These are phyloP conservation scores for Nematocida sp. DNA, from an alignment of 371 early-diverging fungal genomes.

Conservation along the genomic window DNA sequence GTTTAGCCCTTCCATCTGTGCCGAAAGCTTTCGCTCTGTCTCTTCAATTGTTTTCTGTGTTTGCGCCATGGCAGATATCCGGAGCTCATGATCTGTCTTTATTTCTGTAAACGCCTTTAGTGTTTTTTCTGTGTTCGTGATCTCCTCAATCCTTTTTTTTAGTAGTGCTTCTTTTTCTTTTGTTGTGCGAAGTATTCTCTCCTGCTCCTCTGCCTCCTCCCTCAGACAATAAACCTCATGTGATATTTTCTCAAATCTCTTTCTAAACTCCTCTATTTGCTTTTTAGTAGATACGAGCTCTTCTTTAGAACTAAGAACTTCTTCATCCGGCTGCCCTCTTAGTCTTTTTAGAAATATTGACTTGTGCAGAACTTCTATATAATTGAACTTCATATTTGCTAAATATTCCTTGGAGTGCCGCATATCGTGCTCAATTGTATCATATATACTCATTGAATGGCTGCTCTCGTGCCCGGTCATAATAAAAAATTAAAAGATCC, in stretches of 20 bases:
- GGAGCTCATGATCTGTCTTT: conserved; percentile 14
- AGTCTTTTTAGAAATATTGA: conserved; percentile 49
- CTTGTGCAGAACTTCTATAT: conserved; percentile 51
- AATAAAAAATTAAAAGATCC: conserved; percentile 36
- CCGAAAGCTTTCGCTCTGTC: not conserved
- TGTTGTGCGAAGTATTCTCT: not conserved
- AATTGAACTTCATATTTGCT: conserved; percentile 58
- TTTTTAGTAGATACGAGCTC: conserved; percentile 15
- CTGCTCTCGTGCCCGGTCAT: not conserved
- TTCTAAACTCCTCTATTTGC: conserved; percentile 27
- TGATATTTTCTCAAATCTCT: conserved; percentile 32
- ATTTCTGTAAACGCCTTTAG: conserved; percentile 17
- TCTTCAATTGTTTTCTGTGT: conserved; percentile 3
- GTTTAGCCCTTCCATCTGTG: not conserved
- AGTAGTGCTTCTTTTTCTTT: conserved; percentile 43
- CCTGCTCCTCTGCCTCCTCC: not conserved
- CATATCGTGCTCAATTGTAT: conserved; percentile 58
- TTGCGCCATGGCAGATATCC: not conserved
- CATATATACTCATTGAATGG: conserved; percentile 30
- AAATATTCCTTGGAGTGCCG: conserved; percentile 56
- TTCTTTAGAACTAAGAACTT: conserved; percentile 9
- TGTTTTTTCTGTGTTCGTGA: conserved; percentile 22
- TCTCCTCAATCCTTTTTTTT: conserved; percentile 24
- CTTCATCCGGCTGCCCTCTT: not conserved
- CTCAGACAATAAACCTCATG: not conserved